Evolutionary conservation across 1,284 basidiomycete species (phyloP).

Genomic region (Sphaerobolus stellatus): DNA sequence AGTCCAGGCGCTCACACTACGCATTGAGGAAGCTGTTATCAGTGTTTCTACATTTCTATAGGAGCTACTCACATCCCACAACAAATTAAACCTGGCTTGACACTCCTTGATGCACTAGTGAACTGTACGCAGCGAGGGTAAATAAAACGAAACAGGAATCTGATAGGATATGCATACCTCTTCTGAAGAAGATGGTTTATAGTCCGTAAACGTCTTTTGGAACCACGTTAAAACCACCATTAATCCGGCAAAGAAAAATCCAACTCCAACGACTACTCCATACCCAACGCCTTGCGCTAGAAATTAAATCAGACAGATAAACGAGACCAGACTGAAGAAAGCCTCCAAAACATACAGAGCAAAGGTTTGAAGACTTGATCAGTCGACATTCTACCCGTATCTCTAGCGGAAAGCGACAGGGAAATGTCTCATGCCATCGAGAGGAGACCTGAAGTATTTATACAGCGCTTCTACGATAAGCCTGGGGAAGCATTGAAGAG

Average conservation of each 20-base stretch:
- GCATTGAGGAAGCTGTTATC: neutral
- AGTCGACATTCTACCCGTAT: too few species aligned
- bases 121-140: neutral
- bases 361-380: constrained; percentile 33
- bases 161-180: constrained; percentile 43
- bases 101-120: constrained; percentile 46
- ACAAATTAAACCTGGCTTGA: constrained; percentile 63
- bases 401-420: too few species aligned
- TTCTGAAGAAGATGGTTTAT: constrained; percentile 48
- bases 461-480: too few species aligned
- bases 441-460: too few species aligned
- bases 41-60: neutral
- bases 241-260: constrained; percentile 49
- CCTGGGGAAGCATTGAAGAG: too few species aligned
- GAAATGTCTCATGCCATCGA: too few species aligned
- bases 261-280: constrained; percentile 51
- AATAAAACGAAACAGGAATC: constrained; percentile 4
- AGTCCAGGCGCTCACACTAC: constrained; percentile 61
- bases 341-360: constrained; percentile 22
- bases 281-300: constrained; percentile 47
- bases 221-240: constrained; percentile 46
- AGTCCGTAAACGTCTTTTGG: constrained; percentile 49
- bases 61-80: constrained; percentile 50
- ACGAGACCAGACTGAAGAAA: neutral
- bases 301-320: neutral